Evolutionary conservation across 352 stramenopile genomes (phyloP), one percentile per base, ranked within the genome.

Genomic region (Pilasporangium apinafurcum): DNA sequence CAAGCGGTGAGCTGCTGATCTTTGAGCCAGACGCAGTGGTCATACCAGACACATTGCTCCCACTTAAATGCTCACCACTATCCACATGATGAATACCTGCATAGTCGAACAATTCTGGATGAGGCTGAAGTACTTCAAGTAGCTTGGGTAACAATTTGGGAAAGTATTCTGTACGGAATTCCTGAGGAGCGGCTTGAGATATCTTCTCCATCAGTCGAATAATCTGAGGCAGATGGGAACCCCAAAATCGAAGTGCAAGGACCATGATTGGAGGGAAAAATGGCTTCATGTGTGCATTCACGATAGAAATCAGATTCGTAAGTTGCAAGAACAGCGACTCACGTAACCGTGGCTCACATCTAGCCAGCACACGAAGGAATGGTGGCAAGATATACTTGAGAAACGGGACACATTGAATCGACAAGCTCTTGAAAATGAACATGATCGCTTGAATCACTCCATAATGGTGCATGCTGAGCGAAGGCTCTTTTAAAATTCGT

Each of bases 371-470:
- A 17, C 83, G 61, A 34, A 99, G 54, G 32, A 99, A 98, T 24
- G 98, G 95, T 13, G 96, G 96, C 24, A 99, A 75, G 54, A 99
- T 98, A 28, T 95, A 90, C 47, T 95, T 90, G 17, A 99, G 74
- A 54, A 98, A 99, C 5, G 84, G 88, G 30, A 98, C 92, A 50
- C 92, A 98, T 47, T 95, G 84, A 1, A 93, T 72, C 3, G 92
- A 96, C 1, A 99, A 66, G 34, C 83, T 94, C 54, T 98, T 96
- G 76, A 99, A 99, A 46, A 99, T 98, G 44, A 98, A 98, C 80
- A 98, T 98, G 22, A 99, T 92, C 16, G 96, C 95, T 48, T 99
- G 96, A 46, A 98, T 98, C 17, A 98, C 95, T 47, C 96, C 80
- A 20, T 95, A 83, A 58, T 99, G 96, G 49, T 99, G 93, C 21